These are phyloP conservation scores for Zelonia costaricensis DNA, from an alignment of 208 protist species.

Conservation along the genomic window DNA sequence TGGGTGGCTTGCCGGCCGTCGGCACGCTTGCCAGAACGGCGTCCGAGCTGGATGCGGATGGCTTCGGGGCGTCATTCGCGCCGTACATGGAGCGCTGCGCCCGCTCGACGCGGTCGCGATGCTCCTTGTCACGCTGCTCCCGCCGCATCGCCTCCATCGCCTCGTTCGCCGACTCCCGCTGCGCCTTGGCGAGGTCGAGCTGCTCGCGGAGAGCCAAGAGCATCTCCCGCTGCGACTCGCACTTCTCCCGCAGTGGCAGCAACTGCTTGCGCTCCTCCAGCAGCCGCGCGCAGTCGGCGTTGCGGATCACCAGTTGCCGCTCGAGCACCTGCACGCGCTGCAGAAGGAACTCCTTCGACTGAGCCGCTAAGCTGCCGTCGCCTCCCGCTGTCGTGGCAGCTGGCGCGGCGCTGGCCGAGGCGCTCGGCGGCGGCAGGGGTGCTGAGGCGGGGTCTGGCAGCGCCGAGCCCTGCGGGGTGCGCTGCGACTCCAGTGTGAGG, in stretches of 20 bases:
- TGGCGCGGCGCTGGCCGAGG: background rate
- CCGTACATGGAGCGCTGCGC: conserved; percentile 24
- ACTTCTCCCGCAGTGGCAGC: conserved; percentile 43
- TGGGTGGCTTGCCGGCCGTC: background rate
- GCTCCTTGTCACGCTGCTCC: conserved; percentile 41
- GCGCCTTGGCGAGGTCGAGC: conserved; percentile 34
- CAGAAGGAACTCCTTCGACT: conserved; percentile 62
- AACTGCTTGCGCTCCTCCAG: conserved; percentile 49
- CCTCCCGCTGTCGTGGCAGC: conserved; percentile 1
- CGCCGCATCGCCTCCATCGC: conserved; percentile 40
- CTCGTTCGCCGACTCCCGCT: conserved; percentile 50
- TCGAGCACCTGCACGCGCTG: conserved; percentile 55
- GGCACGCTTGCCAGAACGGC: no score
- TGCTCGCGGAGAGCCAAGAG: conserved; percentile 43
- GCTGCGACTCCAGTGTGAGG: background rate
- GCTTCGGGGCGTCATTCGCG: background rate
- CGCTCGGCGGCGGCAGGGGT: background rate
- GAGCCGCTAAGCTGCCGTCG: conserved; percentile 21
- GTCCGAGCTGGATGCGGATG: background rate
- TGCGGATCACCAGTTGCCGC: conserved; percentile 62
- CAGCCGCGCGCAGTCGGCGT: conserved; percentile 54
- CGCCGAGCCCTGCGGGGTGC: background rate
- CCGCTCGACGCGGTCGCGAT: conserved; percentile 33
- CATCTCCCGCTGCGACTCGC: conserved; percentile 60
- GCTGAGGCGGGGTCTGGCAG: background rate